Conservation (phyloP, 1,284 basidiomycete species). For the Rhodotorula sp. region DNA sequence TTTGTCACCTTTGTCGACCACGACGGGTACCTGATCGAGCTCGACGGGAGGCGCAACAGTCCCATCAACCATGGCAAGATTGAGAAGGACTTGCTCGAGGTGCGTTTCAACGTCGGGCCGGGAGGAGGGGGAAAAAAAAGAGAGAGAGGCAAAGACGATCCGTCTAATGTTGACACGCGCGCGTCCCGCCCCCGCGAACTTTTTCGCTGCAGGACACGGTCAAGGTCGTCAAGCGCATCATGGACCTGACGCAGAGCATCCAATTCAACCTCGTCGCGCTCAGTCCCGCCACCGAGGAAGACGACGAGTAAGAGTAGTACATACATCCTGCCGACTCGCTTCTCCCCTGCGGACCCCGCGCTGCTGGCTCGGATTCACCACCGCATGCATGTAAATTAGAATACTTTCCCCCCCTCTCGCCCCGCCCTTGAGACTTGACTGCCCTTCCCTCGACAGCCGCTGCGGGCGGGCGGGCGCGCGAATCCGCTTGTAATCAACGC, state of each 20-base stretch:
- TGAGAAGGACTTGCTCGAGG: slow-evolving; percentile 31
- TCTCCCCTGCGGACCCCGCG: too few species aligned
- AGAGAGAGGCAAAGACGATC: too few species aligned
- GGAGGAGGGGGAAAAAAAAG: too few species aligned
- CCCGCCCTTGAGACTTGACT: too few species aligned
- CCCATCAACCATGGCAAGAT: slow-evolving; percentile 70
- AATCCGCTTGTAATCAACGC: too few species aligned
- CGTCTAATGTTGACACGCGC: too few species aligned
- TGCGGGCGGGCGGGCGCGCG: too few species aligned
- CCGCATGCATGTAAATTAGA: too few species aligned
- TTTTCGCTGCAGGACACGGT: slow-evolving; percentile 29
- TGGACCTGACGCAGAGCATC: slow-evolving; percentile 33
- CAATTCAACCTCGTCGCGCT: slow-evolving; percentile 41
- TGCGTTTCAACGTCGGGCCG: background rate
- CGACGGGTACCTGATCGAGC: slow-evolving; percentile 65
- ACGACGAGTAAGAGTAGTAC: slow-evolving; percentile 21
- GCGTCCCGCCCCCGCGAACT: background rate
- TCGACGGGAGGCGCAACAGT: slow-evolving; percentile 72
- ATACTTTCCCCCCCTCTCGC: too few species aligned
- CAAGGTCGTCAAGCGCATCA: slow-evolving; percentile 31
- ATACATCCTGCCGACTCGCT: too few species aligned
- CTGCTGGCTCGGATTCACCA: too few species aligned
- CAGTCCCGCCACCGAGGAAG: slow-evolving; percentile 28
- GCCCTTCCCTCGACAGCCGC: too few species aligned
- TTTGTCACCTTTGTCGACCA: slow-evolving; percentile 76